Evolutionary conservation across 2,329 filamentous ascomycete genomes (phyloP).

Genomic region (Penicillium sp.): DNA sequence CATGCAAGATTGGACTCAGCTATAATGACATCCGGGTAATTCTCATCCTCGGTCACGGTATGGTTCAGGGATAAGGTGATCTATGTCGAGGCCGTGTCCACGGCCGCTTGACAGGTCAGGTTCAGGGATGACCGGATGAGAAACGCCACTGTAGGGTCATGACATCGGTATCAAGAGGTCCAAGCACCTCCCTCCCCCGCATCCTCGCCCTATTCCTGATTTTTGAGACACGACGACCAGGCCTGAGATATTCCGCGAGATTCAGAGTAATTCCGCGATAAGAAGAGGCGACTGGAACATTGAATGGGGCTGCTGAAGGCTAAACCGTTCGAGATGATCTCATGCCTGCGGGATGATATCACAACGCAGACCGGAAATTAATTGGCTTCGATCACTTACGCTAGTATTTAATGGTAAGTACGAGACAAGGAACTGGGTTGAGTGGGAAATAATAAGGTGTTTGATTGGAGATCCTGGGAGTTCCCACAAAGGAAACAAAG

Average conservation of each 20-base stretch:
- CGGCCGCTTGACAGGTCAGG: not conserved
- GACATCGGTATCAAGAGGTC: not conserved
- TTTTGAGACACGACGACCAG: not conserved
- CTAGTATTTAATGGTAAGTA: conserved; percentile 3
- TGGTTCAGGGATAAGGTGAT: not conserved
- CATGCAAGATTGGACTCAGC: not conserved
- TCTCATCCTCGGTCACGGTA: not conserved
- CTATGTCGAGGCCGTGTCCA: not conserved
- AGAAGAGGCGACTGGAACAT: not conserved
- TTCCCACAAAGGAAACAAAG: conserved; percentile 8
- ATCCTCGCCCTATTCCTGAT: not conserved
- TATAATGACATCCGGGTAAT: not conserved
- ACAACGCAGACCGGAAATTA: conserved; percentile 6
- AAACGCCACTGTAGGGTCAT: not conserved
- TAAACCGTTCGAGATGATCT: conserved; percentile 15
- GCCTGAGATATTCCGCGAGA: no score
- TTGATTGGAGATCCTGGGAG: conserved; percentile 5
- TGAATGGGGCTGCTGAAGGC: not conserved
- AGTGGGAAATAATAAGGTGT: conserved; percentile 1
- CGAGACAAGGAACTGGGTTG: not conserved
- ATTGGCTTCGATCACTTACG: not conserved
- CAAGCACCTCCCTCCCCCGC: not conserved
- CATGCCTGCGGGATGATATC: conserved; percentile 21
- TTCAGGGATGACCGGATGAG: not conserved
- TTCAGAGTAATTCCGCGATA: not conserved